Conservation (phyloP, 345 rosid species). For the Euphorbia peplus region DNA sequence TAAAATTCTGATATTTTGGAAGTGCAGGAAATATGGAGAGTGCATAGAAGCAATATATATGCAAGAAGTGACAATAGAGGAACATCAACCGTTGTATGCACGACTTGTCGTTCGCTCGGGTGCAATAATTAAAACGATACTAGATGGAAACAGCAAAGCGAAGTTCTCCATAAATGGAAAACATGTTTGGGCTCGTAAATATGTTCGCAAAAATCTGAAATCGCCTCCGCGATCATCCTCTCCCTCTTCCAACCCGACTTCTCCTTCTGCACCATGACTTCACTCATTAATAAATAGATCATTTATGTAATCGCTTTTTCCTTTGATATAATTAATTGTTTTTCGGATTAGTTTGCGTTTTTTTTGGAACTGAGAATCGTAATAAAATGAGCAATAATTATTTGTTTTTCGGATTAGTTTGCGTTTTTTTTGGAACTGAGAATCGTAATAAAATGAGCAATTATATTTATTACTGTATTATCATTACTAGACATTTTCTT, state of each 20-base stretch:
- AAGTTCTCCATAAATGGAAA: constrained; percentile 70
- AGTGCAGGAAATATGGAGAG: constrained; percentile 49
- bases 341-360: too few relatives aligned
- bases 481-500: too few relatives aligned
- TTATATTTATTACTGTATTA: too few relatives aligned
- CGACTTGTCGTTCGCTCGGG: constrained; percentile 41
- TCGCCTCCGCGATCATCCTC: constrained; percentile 8
- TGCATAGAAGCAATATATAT: constrained; percentile 45
- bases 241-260: not conserved
- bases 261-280: not conserved
- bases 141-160: constrained; percentile 33
- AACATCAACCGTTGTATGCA: constrained; percentile 48
- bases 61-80: constrained; percentile 42
- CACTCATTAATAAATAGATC: too few relatives aligned
- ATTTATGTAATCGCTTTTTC: too few relatives aligned
- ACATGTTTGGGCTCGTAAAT: constrained; percentile 67
- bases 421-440: too few relatives aligned
- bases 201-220: constrained; percentile 22
- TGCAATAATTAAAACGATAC: constrained; percentile 24
- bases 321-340: too few relatives aligned
- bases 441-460: too few relatives aligned
- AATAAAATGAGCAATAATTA: too few relatives aligned
- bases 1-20: not conserved
- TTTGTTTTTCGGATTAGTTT: too few relatives aligned
- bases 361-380: too few relatives aligned